phyloP scores from a whole-genome alignment of 2,329 filamentous ascomycete genomes.

The Alternaria dauci region DNA sequence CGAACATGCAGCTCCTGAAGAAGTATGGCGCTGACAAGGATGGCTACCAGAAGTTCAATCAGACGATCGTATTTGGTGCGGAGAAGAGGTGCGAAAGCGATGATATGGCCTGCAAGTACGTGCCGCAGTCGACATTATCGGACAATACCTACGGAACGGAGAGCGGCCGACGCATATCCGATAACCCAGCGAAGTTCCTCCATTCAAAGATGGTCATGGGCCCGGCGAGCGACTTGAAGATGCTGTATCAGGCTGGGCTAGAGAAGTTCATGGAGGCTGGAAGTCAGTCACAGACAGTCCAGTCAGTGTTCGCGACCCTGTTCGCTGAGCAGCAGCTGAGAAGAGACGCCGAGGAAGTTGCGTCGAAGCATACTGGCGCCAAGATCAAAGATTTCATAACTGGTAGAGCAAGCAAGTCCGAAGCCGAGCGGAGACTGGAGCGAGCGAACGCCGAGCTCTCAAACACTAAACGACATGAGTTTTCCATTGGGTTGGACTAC shows the following conservation, averaged over 20 bases:
- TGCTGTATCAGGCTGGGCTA: conserved; percentile 56
- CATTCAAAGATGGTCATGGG: conserved; percentile 62
- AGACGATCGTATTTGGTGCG: conserved; percentile 65
- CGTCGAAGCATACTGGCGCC: conserved; percentile 12
- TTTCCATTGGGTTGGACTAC: conserved; percentile 62
- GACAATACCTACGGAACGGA: conserved; percentile 58
- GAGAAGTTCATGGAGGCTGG: conserved; percentile 46
- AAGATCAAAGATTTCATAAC: conserved; percentile 26
- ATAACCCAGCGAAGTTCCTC: conserved; percentile 54
- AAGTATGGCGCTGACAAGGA: conserved; percentile 56
- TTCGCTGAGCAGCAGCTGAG: conserved; percentile 64
- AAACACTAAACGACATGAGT: conserved; percentile 56
- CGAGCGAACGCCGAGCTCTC: conserved; percentile 37
- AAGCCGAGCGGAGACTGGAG: conserved; percentile 36
- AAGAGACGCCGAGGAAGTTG: conserved; percentile 51
- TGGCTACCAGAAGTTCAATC: conserved; percentile 50
- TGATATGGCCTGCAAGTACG: conserved; percentile 62
- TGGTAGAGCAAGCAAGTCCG: conserved; percentile 49
- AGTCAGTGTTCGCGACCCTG: conserved; percentile 60
- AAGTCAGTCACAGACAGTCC: conserved; percentile 48
- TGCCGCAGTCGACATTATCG: conserved; percentile 62
- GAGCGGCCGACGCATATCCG: conserved; percentile 47
- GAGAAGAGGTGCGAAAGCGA: conserved; percentile 62
- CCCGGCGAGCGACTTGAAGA: conserved; percentile 58
- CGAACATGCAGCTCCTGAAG: conserved; percentile 61